phyloP scores from a whole-genome alignment of 163 green algal genomes.

The Coccomyxa subellipsoidea region DNA sequence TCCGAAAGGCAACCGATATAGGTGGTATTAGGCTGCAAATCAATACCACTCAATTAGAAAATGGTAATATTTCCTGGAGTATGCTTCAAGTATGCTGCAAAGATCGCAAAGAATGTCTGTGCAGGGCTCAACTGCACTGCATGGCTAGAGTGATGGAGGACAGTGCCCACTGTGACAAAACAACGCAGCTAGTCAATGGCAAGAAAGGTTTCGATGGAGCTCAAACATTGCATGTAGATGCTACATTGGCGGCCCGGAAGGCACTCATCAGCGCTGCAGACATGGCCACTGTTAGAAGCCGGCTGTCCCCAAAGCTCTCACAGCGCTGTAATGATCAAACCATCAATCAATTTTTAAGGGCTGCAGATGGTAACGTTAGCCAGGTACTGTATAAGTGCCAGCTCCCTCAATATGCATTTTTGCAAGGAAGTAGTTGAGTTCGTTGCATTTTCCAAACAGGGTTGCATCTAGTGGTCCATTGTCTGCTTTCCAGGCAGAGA shows the following conservation, averaged over 20 bases:
- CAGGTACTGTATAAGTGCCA: not conserved
- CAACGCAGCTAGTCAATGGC: not conserved
- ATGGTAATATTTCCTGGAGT: too few species aligned
- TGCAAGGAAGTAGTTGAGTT: too few species aligned
- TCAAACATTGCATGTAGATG: not conserved
- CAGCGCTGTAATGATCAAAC: not conserved
- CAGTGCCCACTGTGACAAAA: not conserved
- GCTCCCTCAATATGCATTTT: too few species aligned
- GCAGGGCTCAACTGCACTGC: not conserved
- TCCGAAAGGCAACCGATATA: too few species aligned
- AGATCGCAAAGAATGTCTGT: too few species aligned
- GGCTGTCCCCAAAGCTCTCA: not conserved
- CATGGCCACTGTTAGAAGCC: not conserved
- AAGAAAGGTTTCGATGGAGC: not conserved
- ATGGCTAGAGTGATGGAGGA: not conserved
- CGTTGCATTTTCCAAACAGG: too few species aligned
- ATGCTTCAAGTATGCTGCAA: too few species aligned
- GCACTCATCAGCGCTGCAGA: not conserved
- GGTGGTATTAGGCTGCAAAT: too few species aligned
- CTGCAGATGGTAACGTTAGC: not conserved
- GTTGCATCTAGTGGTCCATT: too few species aligned
- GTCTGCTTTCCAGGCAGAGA: constrained; percentile 13
- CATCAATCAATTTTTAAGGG: not conserved
- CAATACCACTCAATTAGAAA: too few species aligned
- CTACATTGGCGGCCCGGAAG: not conserved